Percentiles rank a stretch among this genome's conserved stretches.
Evolutionary conservation across 495 filamentous ascomycete genomes (phyloP).

Genomic region (Opeltia flavorubescens): DNA sequence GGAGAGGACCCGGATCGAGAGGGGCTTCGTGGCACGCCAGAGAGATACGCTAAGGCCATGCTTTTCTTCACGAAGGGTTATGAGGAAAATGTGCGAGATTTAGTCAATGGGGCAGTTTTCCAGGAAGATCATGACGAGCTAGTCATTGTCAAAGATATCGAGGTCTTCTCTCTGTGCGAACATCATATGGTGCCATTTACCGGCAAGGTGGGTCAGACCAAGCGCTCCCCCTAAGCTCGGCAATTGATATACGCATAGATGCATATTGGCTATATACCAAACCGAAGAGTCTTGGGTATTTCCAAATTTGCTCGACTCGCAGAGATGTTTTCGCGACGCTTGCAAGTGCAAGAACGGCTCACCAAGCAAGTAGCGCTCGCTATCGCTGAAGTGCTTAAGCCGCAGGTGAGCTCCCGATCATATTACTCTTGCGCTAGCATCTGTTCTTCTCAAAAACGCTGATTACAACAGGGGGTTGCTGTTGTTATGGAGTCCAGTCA

Average conservation of each 20-base stretch:
- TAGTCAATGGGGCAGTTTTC: conserved; percentile 92
- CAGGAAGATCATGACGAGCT: conserved; percentile 94
- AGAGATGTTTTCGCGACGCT: conserved; percentile 86
- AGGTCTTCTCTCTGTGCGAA: conserved; percentile 90
- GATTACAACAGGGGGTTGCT: conserved; percentile 49
- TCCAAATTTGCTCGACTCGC: conserved; percentile 92
- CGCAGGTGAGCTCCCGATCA: conserved; percentile 28
- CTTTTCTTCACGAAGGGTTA: conserved; percentile 98
- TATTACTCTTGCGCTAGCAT: not conserved
- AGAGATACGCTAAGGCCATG: conserved; percentile 92
- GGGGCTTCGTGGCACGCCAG: conserved; percentile 74
- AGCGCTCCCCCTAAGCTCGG: not conserved
- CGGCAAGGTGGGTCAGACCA: conserved; percentile 54
- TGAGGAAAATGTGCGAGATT: conserved; percentile 83
- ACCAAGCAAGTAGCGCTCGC: conserved; percentile 95
- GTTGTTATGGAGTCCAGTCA: conserved; percentile 97
- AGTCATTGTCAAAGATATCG: conserved; percentile 96
- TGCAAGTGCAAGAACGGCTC: conserved; percentile 90
- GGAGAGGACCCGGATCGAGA: conserved; percentile 92
- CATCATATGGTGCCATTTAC: conserved; percentile 96
- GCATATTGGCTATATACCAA: conserved; percentile 96
- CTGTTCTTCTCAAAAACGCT: not conserved
- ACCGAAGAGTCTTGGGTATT: conserved; percentile 72
- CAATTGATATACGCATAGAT: conserved; percentile 39
- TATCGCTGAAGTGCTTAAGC: conserved; percentile 80